These are phyloP conservation scores for Cladosporium phlei DNA, from an alignment of 2,329 filamentous ascomycete genomes.

Conservation along the genomic window DNA sequence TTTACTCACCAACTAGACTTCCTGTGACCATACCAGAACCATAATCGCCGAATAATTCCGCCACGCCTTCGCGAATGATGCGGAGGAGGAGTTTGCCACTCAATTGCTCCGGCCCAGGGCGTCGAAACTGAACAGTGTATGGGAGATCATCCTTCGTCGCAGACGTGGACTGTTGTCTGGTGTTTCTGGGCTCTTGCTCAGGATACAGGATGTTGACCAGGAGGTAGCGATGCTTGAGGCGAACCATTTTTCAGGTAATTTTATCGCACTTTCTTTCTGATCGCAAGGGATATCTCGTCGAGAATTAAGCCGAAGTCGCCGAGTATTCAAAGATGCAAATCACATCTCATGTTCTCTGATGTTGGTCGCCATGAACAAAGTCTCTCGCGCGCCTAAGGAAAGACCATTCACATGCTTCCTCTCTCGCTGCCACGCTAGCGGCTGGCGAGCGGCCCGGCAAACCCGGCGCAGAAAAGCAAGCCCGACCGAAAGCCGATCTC, in stretches of 20 bases:
- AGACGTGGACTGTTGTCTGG: conserved; percentile 29
- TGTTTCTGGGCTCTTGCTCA: conserved; percentile 39
- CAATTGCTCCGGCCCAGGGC: conserved; percentile 69
- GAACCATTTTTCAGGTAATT: conserved; percentile 64
- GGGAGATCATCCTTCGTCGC: conserved; percentile 41
- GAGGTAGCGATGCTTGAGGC: conserved; percentile 92
- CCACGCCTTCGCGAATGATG: conserved; percentile 65
- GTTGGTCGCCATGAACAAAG: not conserved
- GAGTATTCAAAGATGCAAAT: not conserved
- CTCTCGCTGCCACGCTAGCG: not conserved
- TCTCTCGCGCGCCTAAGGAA: not conserved
- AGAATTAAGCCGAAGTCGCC: not conserved
- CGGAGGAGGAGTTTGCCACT: conserved; percentile 61
- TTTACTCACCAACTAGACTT: conserved; percentile 58
- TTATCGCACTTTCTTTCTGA: not conserved
- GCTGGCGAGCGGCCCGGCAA: not conserved
- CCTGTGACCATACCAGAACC: conserved; percentile 70
- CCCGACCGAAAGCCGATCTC: conserved; percentile 1
- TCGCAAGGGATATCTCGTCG: not conserved
- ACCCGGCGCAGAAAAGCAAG: conserved; percentile 8
- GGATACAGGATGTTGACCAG: conserved; percentile 93
- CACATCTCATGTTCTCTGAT: conserved; percentile 1
- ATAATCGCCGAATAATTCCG: conserved; percentile 79
- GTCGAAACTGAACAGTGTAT: conserved; percentile 67
- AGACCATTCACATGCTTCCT: conserved; percentile 7